Evolutionary conservation across 768 basidiomycete genomes (phyloP), one percentile per base, ranked within the genome.

Genomic region (Mycena chlorophos): DNA sequence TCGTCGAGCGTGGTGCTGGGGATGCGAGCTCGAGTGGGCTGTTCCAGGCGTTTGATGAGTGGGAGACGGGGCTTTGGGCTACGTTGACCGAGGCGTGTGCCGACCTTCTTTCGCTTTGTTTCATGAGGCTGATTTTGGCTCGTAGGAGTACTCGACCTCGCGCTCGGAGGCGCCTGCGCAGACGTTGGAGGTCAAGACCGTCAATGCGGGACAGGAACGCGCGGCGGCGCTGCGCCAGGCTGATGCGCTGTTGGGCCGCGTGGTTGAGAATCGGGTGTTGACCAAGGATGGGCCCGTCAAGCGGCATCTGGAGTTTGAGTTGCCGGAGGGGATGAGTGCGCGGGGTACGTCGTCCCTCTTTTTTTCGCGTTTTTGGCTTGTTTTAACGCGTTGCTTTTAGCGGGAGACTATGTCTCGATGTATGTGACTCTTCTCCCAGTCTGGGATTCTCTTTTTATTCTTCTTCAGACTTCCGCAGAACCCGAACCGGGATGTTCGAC

Each of bases 331-430:
- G 2, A 65, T 66, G 49, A 70, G 69, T 1, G 77, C 74, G 40
- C 69, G 70, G 20, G 60, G 60, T 61, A 37, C 4, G 52, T 38
- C n/a, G 13, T 13, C 5, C 22, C n/a, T 19, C 13, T 12, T 51
- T 6, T 13, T 12, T 12, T 28, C 14, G 16, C 3, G n/a, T 2
- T 22, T 27, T n/a, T n/a, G n/a, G n/a, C n/a, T 42, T 17, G 5
- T 48, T 54, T 14, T 53, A 23, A 20, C 30, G n/a, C 16, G 16
- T 1, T 10, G 4, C 2, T 20, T 31, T 1, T 30, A 61, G 69
- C 77, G 6, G 80, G 80, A 13, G 80, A 81, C 58, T 81, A 81
- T 63, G 66, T 81, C 10, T 71, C 75, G 2, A 71, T 81, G 71
- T 75, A 40, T 52, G 73, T 65, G 3, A 17, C 3, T 8, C 13